A percentile compares a stretch with the other conserved stretches of the same genome.
Evolutionary conservation across 2,329 filamentous ascomycete species (phyloP).

Genomic region (Diplodia sapinea): DNA sequence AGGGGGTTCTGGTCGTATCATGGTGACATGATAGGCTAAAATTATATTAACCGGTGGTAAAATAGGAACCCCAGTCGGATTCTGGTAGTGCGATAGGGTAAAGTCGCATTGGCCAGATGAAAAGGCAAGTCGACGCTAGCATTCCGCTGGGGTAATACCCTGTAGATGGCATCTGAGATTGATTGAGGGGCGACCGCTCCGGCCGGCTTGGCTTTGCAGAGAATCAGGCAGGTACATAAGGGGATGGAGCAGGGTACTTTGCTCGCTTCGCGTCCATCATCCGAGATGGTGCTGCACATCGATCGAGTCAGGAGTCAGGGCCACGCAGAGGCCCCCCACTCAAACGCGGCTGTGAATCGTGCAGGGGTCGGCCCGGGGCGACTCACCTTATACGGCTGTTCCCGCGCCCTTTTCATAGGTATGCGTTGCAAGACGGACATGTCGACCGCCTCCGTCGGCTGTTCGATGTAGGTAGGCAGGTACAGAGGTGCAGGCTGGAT

Average conservation of each 20-base stretch:
- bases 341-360: background rate
- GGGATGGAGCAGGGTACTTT: background rate
- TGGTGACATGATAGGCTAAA: too few species aligned
- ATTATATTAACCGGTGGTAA: too few species aligned
- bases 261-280: background rate
- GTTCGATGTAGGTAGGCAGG: background rate
- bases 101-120: too few species aligned
- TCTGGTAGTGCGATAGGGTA: too few species aligned
- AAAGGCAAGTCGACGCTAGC: too few species aligned
- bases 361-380: background rate
- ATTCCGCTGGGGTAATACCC: too few species aligned
- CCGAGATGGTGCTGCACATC: background rate
- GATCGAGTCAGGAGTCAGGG: slow-evolving; percentile 28
- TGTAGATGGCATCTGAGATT: slow-evolving; percentile 7
- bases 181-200: background rate
- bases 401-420: background rate
- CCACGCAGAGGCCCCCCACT: slow-evolving; percentile 10
- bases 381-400: background rate
- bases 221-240: background rate
- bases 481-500: too few species aligned
- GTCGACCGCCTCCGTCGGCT: slow-evolving; percentile 7
- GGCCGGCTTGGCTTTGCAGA: slow-evolving; percentile 4
- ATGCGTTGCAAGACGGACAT: too few species aligned
- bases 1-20: too few species aligned
- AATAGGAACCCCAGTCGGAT: too few species aligned